Percentiles rank a stretch among this genome's conserved stretches.
Evolutionary conservation across 2,329 filamentous ascomycete genomes (phyloP).

Genomic region (Sclerotinia borealis): DNA sequence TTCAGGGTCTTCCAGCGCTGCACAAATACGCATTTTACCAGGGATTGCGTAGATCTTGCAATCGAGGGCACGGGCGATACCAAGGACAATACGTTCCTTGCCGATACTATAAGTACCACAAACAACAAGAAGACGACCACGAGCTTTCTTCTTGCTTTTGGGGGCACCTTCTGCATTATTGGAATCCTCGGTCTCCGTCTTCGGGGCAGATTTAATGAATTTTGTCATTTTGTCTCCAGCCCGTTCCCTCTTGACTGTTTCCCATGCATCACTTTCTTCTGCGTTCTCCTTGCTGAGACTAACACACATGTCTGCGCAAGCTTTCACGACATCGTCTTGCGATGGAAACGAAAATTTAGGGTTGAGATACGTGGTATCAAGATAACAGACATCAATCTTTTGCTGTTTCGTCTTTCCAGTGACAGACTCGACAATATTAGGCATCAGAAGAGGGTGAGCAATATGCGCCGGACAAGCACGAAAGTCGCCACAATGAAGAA

Average conservation of each 20-base stretch:
- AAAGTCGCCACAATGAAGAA: conserved; percentile 95
- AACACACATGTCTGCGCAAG: conserved; percentile 84
- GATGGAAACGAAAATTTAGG: conserved; percentile 91
- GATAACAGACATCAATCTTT: conserved; percentile 89
- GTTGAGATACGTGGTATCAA: conserved; percentile 95
- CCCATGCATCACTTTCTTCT: conserved; percentile 50
- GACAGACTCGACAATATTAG: conserved; percentile 63
- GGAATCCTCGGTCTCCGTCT: conserved; percentile 24
- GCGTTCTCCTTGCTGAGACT: conserved; percentile 61
- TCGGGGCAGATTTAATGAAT: conserved; percentile 44
- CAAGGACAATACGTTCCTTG: conserved; percentile 92
- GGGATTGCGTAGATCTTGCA: conserved; percentile 87
- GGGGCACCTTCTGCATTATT: conserved; percentile 21
- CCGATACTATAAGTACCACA: conserved; percentile 98
- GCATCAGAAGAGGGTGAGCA: conserved; percentile 71
- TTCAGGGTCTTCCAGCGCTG: conserved; percentile 79
- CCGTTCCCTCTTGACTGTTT: conserved; percentile 48
- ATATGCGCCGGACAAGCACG: conserved; percentile 82
- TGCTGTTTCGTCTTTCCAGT: conserved; percentile 71
- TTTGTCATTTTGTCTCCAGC: conserved; percentile 55
- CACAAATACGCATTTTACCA: conserved; percentile 76
- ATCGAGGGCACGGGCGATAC: conserved; percentile 77
- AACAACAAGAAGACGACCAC: conserved; percentile 75
- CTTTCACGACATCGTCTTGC: conserved; percentile 79
- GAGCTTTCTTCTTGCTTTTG: conserved; percentile 32